phyloP scores from a whole-genome alignment of 2,329 filamentous ascomycete genomes.

The Curvularia eragrostidis region DNA sequence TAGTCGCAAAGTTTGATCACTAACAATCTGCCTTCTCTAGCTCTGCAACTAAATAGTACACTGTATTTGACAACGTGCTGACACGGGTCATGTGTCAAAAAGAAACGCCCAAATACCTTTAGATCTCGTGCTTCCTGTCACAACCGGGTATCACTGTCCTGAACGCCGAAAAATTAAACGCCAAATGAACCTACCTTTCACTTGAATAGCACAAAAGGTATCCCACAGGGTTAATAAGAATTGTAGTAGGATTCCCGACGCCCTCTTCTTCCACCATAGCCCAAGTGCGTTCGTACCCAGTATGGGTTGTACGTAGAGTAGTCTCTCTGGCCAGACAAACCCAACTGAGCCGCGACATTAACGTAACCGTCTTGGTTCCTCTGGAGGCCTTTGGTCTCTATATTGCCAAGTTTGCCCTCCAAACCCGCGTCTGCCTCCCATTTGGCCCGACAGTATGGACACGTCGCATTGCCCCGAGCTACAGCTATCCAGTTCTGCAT shows the following conservation, averaged over 20 bases:
- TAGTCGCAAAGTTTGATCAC: not conserved
- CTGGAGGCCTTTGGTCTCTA: slow-evolving; percentile 53
- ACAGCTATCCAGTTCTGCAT: slow-evolving; percentile 60
- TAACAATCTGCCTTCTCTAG: not conserved
- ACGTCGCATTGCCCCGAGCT: slow-evolving; percentile 56
- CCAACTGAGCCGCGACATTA: slow-evolving; percentile 67
- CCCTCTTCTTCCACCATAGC: slow-evolving; percentile 9
- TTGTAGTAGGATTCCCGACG: slow-evolving; percentile 5
- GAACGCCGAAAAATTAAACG: slow-evolving; percentile 14
- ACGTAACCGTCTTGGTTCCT: slow-evolving; percentile 63
- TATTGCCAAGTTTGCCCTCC: slow-evolving; percentile 47
- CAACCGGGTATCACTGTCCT: not conserved
- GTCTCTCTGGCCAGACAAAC: slow-evolving; percentile 59
- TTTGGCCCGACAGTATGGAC: slow-evolving; percentile 65
- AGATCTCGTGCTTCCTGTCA: not conserved
- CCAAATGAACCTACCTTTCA: not conserved
- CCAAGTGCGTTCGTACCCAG: slow-evolving; percentile 31
- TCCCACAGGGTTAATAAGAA: not conserved
- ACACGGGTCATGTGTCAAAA: not conserved
- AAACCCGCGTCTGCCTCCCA: slow-evolving; percentile 60
- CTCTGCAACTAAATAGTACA: not conserved
- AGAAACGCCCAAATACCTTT: not conserved
- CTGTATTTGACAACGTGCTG: not conserved
- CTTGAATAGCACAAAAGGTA: not conserved
- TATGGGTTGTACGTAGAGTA: slow-evolving; percentile 37